phyloP scores from a whole-genome alignment of 257 asterid species.

The Phtheirospermum japonicum region DNA sequence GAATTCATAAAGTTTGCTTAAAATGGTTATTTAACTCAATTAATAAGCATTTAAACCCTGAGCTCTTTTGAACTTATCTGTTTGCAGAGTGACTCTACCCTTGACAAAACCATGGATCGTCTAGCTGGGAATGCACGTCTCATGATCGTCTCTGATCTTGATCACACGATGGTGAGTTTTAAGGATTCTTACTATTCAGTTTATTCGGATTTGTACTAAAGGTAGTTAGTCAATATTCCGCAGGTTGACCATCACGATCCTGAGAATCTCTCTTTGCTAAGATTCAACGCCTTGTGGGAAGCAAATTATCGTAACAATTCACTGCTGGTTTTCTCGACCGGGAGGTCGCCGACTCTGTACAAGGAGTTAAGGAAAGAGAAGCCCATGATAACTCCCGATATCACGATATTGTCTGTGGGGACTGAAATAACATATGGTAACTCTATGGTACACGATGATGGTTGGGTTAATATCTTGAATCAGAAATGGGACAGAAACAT shows the following conservation, averaged over 20 bases:
- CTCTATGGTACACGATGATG: slow-evolving; percentile 90
- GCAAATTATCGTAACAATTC: slow-evolving; percentile 80
- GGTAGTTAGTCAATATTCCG: slow-evolving; percentile 23
- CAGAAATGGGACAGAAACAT: slow-evolving; percentile 88
- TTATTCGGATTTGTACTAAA: slow-evolving; percentile 24
- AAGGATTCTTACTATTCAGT: background rate
- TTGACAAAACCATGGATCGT: slow-evolving; percentile 56
- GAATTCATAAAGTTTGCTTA: background rate
- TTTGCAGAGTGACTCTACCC: slow-evolving; percentile 43
- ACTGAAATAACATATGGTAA: slow-evolving; percentile 97
- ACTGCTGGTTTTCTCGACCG: slow-evolving; percentile 92
- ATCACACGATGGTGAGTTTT: slow-evolving; percentile 80
- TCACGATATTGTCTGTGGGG: slow-evolving; percentile 93
- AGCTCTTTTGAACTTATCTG: slow-evolving; percentile 2
- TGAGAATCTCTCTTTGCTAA: slow-evolving; percentile 76
- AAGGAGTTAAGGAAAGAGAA: slow-evolving; percentile 90
- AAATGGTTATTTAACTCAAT: background rate
- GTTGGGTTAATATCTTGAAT: slow-evolving; percentile 80
- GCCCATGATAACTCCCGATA: slow-evolving; percentile 97
- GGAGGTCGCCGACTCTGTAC: slow-evolving; percentile 93
- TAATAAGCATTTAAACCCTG: background rate
- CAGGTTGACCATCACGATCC: slow-evolving; percentile 95
- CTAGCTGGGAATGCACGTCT: slow-evolving; percentile 67
- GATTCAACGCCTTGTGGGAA: slow-evolving; percentile 97
- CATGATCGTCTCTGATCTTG: slow-evolving; percentile 98